Percentiles rank a stretch among this genome's conserved stretches.
Evolutionary conservation across 768 basidiomycete genomes (phyloP).

Genomic region (Phallus indusiatus): DNA sequence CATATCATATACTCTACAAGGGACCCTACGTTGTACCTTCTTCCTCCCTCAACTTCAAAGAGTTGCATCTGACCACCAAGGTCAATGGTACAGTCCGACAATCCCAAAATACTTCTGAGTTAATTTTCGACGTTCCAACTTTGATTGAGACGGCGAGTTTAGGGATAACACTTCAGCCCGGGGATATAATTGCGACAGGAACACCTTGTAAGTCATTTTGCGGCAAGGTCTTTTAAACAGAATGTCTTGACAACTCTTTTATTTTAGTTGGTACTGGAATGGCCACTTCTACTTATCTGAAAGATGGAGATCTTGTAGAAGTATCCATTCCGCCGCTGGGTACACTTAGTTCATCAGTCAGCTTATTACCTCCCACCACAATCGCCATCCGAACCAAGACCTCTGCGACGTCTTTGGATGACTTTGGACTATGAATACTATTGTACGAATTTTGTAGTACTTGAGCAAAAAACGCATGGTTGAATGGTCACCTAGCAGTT

Average conservation of each 20-base stretch:
- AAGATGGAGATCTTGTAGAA: constrained; percentile 18
- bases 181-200: constrained; percentile 21
- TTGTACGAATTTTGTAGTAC: neutral
- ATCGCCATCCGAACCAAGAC: neutral
- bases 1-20: neutral
- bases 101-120: constrained; percentile 14
- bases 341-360: constrained; percentile 14
- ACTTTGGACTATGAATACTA: neutral
- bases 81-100: constrained; percentile 19
- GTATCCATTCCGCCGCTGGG: constrained; percentile 19
- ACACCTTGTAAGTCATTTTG: constrained; percentile 11
- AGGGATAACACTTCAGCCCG: constrained; percentile 16
- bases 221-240: neutral
- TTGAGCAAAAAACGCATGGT: too few relatives aligned
- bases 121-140: constrained; percentile 22
- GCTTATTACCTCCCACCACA: neutral
- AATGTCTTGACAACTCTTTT: neutral
- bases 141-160: constrained; percentile 17
- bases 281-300: constrained; percentile 12
- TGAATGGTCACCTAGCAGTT: too few relatives aligned
- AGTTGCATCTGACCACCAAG: constrained; percentile 15
- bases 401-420: neutral
- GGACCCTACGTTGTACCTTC: constrained; percentile 4
- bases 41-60: constrained; percentile 14
- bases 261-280: constrained; percentile 16